phyloP scores from a whole-genome alignment of 768 basidiomycete species.

The Hydnomerulius pinastri region DNA sequence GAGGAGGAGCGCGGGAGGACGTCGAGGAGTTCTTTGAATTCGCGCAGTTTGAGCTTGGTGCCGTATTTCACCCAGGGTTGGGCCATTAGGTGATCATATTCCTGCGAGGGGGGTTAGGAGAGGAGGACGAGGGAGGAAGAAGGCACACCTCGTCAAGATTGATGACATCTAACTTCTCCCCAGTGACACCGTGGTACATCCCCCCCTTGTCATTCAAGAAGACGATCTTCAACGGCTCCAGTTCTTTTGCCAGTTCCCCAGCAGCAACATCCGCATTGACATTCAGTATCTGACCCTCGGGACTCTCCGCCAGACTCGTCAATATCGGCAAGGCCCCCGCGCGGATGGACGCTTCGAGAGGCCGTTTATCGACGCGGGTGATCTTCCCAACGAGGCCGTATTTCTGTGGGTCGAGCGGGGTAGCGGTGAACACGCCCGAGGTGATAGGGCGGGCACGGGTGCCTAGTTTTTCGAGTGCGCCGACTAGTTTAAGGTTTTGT shows the following conservation, averaged over 20 bases:
- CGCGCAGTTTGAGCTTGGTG: conserved; percentile 97
- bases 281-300: conserved; percentile 97
- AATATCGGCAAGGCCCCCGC: conserved; percentile 96
- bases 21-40: conserved; percentile 98
- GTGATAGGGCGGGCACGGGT: conserved; percentile 98
- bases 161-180: conserved; percentile 94
- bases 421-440: conserved; percentile 96
- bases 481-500: conserved; percentile 94
- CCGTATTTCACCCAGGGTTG: conserved; percentile 99
- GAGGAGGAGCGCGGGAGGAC: conserved; percentile 97
- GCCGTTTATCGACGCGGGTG: conserved; percentile 92
- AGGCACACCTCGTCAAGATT: conserved; percentile 87
- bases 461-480: conserved; percentile 89
- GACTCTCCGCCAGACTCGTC: conserved; percentile 90
- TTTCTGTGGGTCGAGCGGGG: conserved; percentile 92
- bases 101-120: conserved; percentile 45
- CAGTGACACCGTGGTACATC: conserved; percentile 95
- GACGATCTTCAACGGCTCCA: conserved; percentile 98
- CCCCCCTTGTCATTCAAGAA: conserved; percentile 99
- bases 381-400: conserved; percentile 97
- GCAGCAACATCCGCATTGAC: conserved; percentile 99
- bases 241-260: conserved; percentile 95
- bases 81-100: conserved; percentile 96
- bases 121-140: neutral
- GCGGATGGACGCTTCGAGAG: conserved; percentile 94